Evolutionary conservation across 257 asterid genomes (phyloP).

Genomic region (Haberlea rhodopensis): DNA sequence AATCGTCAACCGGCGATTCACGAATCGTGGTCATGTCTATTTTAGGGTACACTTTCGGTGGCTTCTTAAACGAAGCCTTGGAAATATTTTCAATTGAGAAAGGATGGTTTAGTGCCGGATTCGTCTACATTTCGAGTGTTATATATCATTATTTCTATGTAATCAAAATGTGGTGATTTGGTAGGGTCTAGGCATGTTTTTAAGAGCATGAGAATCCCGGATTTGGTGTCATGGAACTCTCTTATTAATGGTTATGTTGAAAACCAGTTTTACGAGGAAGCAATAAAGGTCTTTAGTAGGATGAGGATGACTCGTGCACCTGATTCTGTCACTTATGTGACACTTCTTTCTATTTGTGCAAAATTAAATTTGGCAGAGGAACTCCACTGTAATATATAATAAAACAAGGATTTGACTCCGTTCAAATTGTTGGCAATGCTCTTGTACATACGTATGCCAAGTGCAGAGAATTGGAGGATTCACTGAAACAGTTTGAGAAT

Average conservation of each 20-base stretch:
- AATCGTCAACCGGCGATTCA: no score
- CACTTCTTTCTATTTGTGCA: constrained; percentile 50
- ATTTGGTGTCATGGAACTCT: constrained; percentile 82
- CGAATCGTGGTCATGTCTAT: no score
- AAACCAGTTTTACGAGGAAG: constrained; percentile 44
- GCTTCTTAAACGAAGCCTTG: constrained; percentile 55
- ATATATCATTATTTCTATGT: constrained; percentile 71
- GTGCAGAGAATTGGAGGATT: constrained; percentile 52
- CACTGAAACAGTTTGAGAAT: constrained; percentile 59
- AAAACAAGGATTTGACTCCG: constrained; percentile 59
- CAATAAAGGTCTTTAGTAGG: constrained; percentile 46
- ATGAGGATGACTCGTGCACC: constrained; percentile 52
- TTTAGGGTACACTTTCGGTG: constrained; percentile 71
- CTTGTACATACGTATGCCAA: constrained; percentile 72
- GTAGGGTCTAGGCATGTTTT: constrained; percentile 50
- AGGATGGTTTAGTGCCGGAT: constrained; percentile 49
- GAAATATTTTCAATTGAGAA: constrained; percentile 42
- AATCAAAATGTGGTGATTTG: constrained; percentile 70
- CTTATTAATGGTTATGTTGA: constrained; percentile 57
- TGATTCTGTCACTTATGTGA: constrained; percentile 58
- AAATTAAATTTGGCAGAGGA: constrained; percentile 40
- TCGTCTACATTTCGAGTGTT: constrained; percentile 53
- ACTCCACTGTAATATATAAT: constrained; percentile 58
- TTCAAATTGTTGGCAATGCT: constrained; percentile 58
- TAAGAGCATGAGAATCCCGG: constrained; percentile 52